Percentiles rank a stretch among this genome's conserved stretches.
phyloP scores from a whole-genome alignment of 345 rosid species.

The Mercurialis annua region DNA sequence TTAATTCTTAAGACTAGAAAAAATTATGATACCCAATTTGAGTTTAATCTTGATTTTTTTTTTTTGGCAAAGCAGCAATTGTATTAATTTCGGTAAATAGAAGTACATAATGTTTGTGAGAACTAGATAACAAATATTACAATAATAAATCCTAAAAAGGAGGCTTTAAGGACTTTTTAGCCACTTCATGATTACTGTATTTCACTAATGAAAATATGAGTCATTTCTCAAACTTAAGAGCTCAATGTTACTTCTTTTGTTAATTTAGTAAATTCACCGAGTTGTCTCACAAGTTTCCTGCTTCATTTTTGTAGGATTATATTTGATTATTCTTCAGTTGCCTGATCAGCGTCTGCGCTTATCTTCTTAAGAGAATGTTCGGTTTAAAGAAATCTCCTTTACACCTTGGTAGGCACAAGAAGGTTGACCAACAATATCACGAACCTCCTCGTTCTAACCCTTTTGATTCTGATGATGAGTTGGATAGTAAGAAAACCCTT shows the following conservation, averaged over 20 bases:
- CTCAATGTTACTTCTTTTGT: neutral
- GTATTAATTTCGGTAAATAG: too few relatives aligned
- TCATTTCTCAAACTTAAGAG: neutral
- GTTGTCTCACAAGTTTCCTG: constrained; percentile 18
- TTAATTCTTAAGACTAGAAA: neutral
- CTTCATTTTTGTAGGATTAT: constrained; percentile 30
- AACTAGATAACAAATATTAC: too few relatives aligned
- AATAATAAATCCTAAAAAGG: too few relatives aligned
- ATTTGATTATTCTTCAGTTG: constrained; percentile 21
- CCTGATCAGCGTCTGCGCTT: constrained; percentile 14
- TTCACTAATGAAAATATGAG: too few relatives aligned
- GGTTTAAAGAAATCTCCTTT: constrained; percentile 66
- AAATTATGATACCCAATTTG: neutral
- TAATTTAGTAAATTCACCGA: neutral
- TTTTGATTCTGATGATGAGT: constrained; percentile 73
- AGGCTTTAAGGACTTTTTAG: too few relatives aligned
- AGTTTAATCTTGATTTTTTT: neutral
- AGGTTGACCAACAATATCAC: constrained; percentile 39
- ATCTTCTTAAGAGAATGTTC: constrained; percentile 44
- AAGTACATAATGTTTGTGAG: too few relatives aligned
- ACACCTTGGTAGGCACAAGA: constrained; percentile 49
- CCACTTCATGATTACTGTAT: too few relatives aligned
- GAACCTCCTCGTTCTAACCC: constrained; percentile 59
- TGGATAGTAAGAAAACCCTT: constrained; percentile 44
- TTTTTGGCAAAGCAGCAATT: too few relatives aligned